phyloP scores from a whole-genome alignment of 495 filamentous ascomycete species.

The Penicillium coffeae region DNA sequence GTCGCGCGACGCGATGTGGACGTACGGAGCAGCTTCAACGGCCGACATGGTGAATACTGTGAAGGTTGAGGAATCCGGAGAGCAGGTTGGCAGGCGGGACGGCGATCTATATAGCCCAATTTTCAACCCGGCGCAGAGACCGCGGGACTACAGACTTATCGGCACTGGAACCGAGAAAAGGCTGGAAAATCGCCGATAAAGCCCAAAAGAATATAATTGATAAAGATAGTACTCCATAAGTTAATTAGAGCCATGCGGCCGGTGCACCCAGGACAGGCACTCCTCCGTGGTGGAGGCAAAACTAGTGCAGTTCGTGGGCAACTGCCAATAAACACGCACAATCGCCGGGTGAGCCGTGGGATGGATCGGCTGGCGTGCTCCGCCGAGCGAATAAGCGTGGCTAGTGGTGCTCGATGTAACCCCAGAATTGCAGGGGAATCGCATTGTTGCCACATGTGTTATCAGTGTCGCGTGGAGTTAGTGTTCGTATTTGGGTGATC shows the following conservation, averaged over 20 bases:
- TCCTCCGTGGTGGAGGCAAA: background rate
- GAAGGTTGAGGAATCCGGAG: no score
- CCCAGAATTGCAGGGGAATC: slow-evolving; percentile 13
- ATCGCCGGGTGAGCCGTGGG: slow-evolving; percentile 12
- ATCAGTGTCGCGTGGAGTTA: no score
- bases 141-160: slow-evolving; percentile 20
- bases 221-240: no score
- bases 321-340: background rate
- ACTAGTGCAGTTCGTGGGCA: background rate
- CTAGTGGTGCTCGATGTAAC: slow-evolving; percentile 29
- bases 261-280: background rate
- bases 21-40: slow-evolving; percentile 35
- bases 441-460: background rate
- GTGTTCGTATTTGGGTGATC: no score
- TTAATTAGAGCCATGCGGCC: no score
- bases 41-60: slow-evolving; percentile 27
- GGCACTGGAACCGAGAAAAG: slow-evolving; percentile 17
- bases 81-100: slow-evolving; percentile 3
- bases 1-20: slow-evolving; percentile 1
- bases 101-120: slow-evolving; percentile 20
- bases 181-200: slow-evolving; percentile 1
- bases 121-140: no score
- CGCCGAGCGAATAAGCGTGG: slow-evolving; percentile 1
- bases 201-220: no score
- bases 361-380: slow-evolving; percentile 17